A percentile compares a stretch with the other conserved stretches of the same genome.
phyloP scores from a whole-genome alignment of 2,329 filamentous ascomycete species.

The Claviceps lovelessii region DNA sequence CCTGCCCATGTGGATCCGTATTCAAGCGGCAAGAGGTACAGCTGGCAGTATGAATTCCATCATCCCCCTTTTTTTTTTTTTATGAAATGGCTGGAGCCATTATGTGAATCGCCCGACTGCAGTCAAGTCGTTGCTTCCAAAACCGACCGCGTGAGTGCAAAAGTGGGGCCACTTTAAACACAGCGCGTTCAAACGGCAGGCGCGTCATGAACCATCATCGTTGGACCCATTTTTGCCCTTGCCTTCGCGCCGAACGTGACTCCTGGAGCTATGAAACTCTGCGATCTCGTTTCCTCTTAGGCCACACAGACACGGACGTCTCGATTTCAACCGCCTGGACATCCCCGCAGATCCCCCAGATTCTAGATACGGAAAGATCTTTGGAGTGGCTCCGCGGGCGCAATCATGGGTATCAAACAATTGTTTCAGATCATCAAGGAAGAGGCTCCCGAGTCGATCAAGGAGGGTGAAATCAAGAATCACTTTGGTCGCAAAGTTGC shows the following conservation, averaged over 20 bases:
- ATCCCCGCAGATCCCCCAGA: background rate
- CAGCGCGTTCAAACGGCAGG: slow-evolving; percentile 1
- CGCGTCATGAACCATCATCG: slow-evolving; percentile 2
- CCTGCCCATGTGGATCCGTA: too few relatives aligned
- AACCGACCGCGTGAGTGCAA: background rate
- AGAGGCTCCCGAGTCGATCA: slow-evolving; percentile 88
- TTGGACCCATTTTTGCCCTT: background rate
- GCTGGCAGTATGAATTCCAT: too few relatives aligned
- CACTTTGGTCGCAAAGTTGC: slow-evolving; percentile 98
- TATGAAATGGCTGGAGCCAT: too few relatives aligned
- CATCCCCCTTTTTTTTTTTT: too few relatives aligned
- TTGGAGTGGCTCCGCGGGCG: background rate
- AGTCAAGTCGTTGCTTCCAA: too few relatives aligned
- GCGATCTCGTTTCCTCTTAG: background rate
- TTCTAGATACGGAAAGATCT: background rate
- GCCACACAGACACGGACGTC: background rate
- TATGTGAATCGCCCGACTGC: too few relatives aligned
- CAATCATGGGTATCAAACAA: slow-evolving; percentile 52
- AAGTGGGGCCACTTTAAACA: slow-evolving; percentile 9
- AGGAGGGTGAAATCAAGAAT: slow-evolving; percentile 95
- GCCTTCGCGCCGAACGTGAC: background rate
- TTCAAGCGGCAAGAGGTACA: too few relatives aligned
- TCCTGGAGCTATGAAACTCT: background rate
- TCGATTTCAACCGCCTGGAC: background rate
- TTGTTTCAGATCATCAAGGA: slow-evolving; percentile 75